Evolutionary conservation across 2,329 filamentous ascomycete species (phyloP), one percentile per base, ranked within the genome.

Genomic region (Aureobasidium melanogenum): DNA sequence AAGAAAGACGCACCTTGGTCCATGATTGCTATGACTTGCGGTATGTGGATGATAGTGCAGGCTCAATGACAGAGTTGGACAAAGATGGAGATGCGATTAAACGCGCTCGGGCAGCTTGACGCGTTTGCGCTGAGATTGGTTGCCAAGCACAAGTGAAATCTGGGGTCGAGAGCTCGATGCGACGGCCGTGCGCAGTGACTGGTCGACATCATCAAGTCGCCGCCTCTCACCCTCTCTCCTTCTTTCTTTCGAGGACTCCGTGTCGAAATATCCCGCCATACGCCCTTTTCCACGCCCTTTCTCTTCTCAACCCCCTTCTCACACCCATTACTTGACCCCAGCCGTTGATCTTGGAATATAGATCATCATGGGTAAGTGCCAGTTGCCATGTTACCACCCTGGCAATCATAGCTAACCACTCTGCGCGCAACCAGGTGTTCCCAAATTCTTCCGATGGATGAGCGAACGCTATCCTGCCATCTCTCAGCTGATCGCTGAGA

Each of bases 361-460:
- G 67, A 69, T 67, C 66, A 67, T 63, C 64, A 73, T 73, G 71
- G 71, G 71, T 71, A 62, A 56, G 68, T 62, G 32, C 39, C 22
- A 8, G 24, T 5, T 4, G n/a, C 57, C 17, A 43, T 22, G 32
- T 22, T 51, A n/a, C 10, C 58, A 63, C 3, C 60, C 19, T 30
- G 10, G 12, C 34, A 8, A 17, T 3, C 34, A 61, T 47, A 39
- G 50, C n/a, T 60, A 39, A 50, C 55, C 22, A 46, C 50, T 36
- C 9, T 48, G 52, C 26, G 15, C 43, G 43, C 44, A 12, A 83
- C 39, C 85, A 85, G 85, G 87, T 84, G 86, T 90, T 66, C 88
- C 88, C 73, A 96, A 96, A 74, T 96, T 96, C 81, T 96, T 96
- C 80, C 84, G 94, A 84, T 99, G 95, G 94, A 88, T 99, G 82